Conservation (phyloP, 345 rosid genomes). For the Gossypium bickii region DNA sequence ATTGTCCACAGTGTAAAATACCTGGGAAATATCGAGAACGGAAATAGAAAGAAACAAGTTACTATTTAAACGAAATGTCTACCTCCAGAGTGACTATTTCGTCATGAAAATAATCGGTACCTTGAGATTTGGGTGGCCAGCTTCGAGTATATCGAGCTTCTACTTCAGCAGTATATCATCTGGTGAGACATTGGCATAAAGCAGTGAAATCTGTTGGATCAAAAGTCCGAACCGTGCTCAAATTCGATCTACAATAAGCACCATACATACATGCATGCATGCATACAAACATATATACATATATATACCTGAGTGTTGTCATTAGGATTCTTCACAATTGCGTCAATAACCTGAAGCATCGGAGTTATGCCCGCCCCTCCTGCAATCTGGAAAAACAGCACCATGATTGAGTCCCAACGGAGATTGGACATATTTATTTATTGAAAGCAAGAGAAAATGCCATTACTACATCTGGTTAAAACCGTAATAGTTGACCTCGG, state of each 20-base stretch:
- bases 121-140: constrained; percentile 85
- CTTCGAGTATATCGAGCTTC: constrained; percentile 78
- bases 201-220: constrained; percentile 53
- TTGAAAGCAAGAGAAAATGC: no score
- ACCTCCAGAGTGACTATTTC: not conserved
- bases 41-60: not conserved
- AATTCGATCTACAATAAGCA: not conserved
- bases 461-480: not conserved
- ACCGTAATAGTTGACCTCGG: not conserved
- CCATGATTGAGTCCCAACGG: constrained; percentile 8
- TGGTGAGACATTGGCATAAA: constrained; percentile 92
- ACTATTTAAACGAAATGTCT: not conserved
- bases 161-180: constrained; percentile 89
- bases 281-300: no score
- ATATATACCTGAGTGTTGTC: constrained; percentile 71
- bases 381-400: constrained; percentile 53
- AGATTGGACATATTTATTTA: not conserved
- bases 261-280: no score
- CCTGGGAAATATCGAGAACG: constrained; percentile 26
- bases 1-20: constrained; percentile 83
- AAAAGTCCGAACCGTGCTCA: constrained; percentile 4
- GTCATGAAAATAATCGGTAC: constrained; percentile 24
- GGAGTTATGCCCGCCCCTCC: constrained; percentile 98
- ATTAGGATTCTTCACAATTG: constrained; percentile 77
- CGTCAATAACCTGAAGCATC: constrained; percentile 93